Evolutionary conservation across 495 filamentous ascomycete genomes (phyloP), one percentile per base, ranked within the genome.

Genomic region (Poronia punctata): DNA sequence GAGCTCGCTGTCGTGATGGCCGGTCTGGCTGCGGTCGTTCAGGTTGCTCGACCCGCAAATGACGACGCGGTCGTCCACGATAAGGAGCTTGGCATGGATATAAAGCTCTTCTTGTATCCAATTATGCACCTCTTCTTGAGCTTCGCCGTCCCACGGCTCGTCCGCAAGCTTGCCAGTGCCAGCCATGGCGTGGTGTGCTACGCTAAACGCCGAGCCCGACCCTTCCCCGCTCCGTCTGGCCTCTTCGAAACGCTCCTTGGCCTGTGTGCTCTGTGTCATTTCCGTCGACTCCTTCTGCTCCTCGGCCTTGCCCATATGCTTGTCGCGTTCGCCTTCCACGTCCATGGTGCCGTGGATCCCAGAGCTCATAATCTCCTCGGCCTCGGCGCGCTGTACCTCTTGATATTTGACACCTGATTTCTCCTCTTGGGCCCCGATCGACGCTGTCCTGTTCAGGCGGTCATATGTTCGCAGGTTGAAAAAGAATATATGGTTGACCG

Each of bases 101-200:
- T 96, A 98, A 1, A 96, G 72, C 66, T 98, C 88, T 57, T 98
- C 90, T 53, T 95, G 89, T 33, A 95, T 78, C 64, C 94, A 86
- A 49, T 92, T 87, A 17, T 83, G 75, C 46, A 83, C 79, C 53
- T 96, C 90, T 10, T 72, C 72, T 42, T 88, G 74, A 1, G 56
- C 43, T 6, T 82, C 70, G 2, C 81, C 82, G 5, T 86, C 73
- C 83, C 85, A 95, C 4, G 56, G 31, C 52, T 88, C 85, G 7
- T 87, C 77, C 1, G 72, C 74, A 9, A 90, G 64, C 28, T 74
- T 75, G 3, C 73, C 72, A 12, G 72, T 74, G 35, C 75, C 71
- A 10, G 84, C 66, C 88, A 96, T 90, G 35, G 86, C 88, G 38
- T 80, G 76, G 44, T 88, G 75, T 3, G 87, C 83, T 20, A 96